Base-by-base conservation (phyloP, 768 basidiomycete genomes). In the Cystobasidium ongulense region DNA sequence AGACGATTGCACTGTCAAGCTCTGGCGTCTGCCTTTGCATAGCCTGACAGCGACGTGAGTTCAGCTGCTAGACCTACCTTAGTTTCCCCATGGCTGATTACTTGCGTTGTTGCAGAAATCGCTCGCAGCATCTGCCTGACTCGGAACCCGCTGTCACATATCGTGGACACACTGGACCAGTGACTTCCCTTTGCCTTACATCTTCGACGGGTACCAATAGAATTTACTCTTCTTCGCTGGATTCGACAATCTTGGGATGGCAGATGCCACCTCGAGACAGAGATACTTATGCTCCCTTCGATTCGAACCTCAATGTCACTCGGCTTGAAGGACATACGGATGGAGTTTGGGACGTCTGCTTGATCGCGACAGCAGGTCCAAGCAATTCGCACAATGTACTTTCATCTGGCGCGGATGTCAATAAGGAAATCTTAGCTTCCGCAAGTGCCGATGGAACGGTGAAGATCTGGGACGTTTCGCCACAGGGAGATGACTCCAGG, bases 181-280 rank as follows among this genome's bases (percentile, higher is more conserved):
- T 98, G 78, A 97, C 95, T 0, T 86, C 89, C 36, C 84, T 98
- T 27, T 86, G 90, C 35, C 87, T 91, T 79, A 87, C 91, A 1
- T 65, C 74, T 1, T 27, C 65, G 31, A 46, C 65, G 29, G 65
- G 75, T 23, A 88, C 90, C 1, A 85, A 87, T 10, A 86, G 87
- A 17, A 83, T 99, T 53, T 95, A 93, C 81, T 94, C 93, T 8
- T 92, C 90, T 15, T 96, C 93, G 0, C 83, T 97, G 53, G 96
- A 99, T 81, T 89, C 91, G 10, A 92, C 92, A 3, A 91, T 98
- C 79, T 87, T 91, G 35, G 85, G 96, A 25, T 98, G 94, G 95
- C 86, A 87, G 10, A 82, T 94, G 38, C 93, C 95, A 8, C 77
- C 85, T 8, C 82, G 85, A 1, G 84, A 87, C 39, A 90, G 92